These are phyloP conservation scores for Aspergillus ruber DNA, from an alignment of 2,329 filamentous ascomycete species.

Conservation along the genomic window DNA sequence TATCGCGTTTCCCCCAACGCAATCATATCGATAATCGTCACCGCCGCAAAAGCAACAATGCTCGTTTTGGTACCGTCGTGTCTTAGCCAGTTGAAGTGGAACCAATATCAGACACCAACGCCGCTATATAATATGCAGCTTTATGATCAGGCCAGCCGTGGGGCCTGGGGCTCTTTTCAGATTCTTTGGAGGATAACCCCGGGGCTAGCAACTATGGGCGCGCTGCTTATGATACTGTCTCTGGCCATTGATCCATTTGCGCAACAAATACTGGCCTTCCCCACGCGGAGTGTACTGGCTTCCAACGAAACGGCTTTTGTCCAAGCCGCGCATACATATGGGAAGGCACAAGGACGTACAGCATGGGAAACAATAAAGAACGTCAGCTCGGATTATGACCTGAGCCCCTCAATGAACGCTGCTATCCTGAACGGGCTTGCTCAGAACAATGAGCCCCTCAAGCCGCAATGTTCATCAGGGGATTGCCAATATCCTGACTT, in stretches of 20 bases:
- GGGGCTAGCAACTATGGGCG: slow-evolving; percentile 14
- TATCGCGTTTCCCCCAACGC: slow-evolving; percentile 19
- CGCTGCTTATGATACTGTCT: slow-evolving; percentile 16
- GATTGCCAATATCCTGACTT: slow-evolving; percentile 9
- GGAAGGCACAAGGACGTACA: no score
- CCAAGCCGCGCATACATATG: slow-evolving; percentile 5
- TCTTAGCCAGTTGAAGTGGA: slow-evolving; percentile 27
- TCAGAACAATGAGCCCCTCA: slow-evolving; percentile 1
- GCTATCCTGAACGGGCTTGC: slow-evolving; percentile 3
- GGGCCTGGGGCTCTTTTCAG: slow-evolving; percentile 20
- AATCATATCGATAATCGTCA: slow-evolving; percentile 21
- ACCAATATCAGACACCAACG: slow-evolving; percentile 7
- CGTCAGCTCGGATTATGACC: no score
- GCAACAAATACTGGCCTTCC: slow-evolving; percentile 16
- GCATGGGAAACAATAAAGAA: no score
- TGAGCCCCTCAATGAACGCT: background rate
- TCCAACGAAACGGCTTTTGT: slow-evolving; percentile 4
- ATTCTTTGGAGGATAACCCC: slow-evolving; percentile 14
- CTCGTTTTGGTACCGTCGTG: slow-evolving; percentile 19
- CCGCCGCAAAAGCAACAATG: slow-evolving; percentile 20
- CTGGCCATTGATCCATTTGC: slow-evolving; percentile 23
- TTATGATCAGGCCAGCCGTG: slow-evolving; percentile 22
- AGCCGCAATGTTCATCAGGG: slow-evolving; percentile 5
- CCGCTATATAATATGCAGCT: slow-evolving; percentile 18
- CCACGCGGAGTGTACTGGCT: slow-evolving; percentile 1